These are phyloP conservation scores for Xylaria arbuscula DNA, from an alignment of 2,329 filamentous ascomycete species.

Conservation along the genomic window DNA sequence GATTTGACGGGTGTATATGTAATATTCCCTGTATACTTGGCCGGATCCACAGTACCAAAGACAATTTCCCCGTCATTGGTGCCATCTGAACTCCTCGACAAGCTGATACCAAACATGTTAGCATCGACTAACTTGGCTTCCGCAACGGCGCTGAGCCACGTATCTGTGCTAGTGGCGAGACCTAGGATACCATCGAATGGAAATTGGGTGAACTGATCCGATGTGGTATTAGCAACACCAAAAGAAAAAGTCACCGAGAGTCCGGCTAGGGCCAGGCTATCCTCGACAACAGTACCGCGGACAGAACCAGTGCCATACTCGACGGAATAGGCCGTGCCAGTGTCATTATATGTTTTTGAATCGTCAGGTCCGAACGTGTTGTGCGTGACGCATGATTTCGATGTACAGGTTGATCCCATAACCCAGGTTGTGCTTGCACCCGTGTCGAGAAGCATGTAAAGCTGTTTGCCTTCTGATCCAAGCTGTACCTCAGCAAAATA, in stretches of 20 bases:
- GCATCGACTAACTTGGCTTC: constrained; percentile 65
- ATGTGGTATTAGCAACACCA: constrained; percentile 77
- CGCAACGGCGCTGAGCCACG: constrained; percentile 73
- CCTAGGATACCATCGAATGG: constrained; percentile 91
- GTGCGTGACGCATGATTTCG: constrained; percentile 74
- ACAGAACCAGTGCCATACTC: constrained; percentile 83
- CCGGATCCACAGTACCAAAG: constrained; percentile 76
- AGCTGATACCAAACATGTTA: constrained; percentile 77
- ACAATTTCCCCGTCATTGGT: constrained; percentile 79
- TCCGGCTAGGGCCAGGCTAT: constrained; percentile 74
- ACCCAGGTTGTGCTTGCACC: constrained; percentile 84
- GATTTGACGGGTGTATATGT: constrained; percentile 69
- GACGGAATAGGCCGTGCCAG: constrained; percentile 69
- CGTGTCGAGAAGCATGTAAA: constrained; percentile 74
- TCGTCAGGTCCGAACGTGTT: constrained; percentile 73
- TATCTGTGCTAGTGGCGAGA: constrained; percentile 74
- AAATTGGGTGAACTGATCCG: constrained; percentile 78
- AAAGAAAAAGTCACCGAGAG: constrained; percentile 74
- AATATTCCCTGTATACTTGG: constrained; percentile 75
- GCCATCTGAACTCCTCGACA: constrained; percentile 75
- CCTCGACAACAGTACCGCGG: constrained; percentile 71
- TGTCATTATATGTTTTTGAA: constrained; percentile 71
- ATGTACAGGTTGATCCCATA: constrained; percentile 76
- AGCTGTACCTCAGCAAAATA: constrained; percentile 70
- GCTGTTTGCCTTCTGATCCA: constrained; percentile 63